Base-by-base conservation (phyloP, 1,139 yeast genomes). In the Hansenula sp. region DNA sequence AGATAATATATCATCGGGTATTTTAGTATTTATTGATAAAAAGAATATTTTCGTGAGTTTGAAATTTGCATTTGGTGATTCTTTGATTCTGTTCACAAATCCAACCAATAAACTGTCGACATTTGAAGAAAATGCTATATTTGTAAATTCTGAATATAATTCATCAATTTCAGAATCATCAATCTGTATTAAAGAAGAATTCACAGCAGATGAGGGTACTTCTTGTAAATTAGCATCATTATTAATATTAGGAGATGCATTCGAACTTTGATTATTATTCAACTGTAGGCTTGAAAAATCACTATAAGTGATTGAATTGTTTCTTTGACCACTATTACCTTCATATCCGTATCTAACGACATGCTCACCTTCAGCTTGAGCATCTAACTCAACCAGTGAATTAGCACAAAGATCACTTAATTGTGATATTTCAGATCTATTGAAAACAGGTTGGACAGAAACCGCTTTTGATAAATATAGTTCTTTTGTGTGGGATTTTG, bases 361-460 rank as follows among this genome's bases (percentile, higher is more conserved):
- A 18, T 57, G 59, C 34, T 84, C 96, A 28, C 96, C 95, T 54
- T 88, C 94, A 54, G 86, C 80, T 52, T 86, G 79, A 3, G 95
- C 87, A 63, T 93, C 96, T 40, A 93, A 70, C 56, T 93, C 96
- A 63, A 91, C 75, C 39, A 91, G 68, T 13, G 88, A 78, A 47
- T 79, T 79, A 4, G 88, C 85, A 15, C 88, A 93, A 47, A 81
- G 67, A 62, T 93, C 99, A 61, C 93, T 86, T 58, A 93, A 72
- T 53, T 81, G 84, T 39, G 94, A 86, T 43, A 91, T 84, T 55
- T 88, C 94, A 51, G 86, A 85, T 52, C 95, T 79, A 59, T 94
- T 96, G 68, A 93, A 93, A 13, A 91, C 95, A 0, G 99, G 99
- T 62, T 93, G 99, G 3, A 93, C 96, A 51, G 89, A 89, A 11